Conservation (phyloP, 345 rosid species). For the Psidium friedrichsthalianum region DNA sequence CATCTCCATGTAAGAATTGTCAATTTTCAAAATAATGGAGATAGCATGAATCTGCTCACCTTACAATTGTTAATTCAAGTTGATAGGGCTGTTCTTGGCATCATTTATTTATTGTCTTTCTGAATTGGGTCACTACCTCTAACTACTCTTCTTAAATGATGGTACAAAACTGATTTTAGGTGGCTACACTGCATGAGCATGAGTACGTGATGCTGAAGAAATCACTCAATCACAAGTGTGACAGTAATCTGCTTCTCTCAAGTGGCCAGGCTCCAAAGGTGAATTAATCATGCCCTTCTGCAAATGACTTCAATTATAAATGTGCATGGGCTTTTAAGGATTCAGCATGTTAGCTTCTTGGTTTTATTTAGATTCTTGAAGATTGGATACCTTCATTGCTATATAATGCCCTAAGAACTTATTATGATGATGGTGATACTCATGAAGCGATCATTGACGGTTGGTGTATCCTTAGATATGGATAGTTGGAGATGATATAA, state of each 20-base stretch:
- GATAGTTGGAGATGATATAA: conserved; percentile 50
- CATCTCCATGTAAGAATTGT: not conserved
- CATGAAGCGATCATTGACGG: not conserved
- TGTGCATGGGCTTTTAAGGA: not conserved
- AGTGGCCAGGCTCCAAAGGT: conserved; percentile 28
- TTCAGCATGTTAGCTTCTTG: not conserved
- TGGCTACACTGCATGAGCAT: conserved; percentile 15
- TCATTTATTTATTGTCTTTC: not conserved
- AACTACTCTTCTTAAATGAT: not conserved
- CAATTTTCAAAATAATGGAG: not conserved
- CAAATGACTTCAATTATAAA: not conserved
- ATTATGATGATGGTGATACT: not conserved
- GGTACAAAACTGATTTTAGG: conserved; percentile 14
- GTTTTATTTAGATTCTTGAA: not conserved
- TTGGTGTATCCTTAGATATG: conserved; percentile 24
- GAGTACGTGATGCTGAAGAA: conserved; percentile 29
- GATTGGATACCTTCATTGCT: not conserved
- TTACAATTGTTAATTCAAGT: not conserved
- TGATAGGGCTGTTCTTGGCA: not conserved
- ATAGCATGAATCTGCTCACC: not conserved
- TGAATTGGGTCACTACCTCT: not conserved
- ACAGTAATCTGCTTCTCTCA: conserved; percentile 23
- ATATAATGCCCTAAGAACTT: not conserved
- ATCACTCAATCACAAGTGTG: conserved; percentile 7
- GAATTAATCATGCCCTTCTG: not conserved